phyloP scores from a whole-genome alignment of 345 rosid species.

The Salix exigua region DNA sequence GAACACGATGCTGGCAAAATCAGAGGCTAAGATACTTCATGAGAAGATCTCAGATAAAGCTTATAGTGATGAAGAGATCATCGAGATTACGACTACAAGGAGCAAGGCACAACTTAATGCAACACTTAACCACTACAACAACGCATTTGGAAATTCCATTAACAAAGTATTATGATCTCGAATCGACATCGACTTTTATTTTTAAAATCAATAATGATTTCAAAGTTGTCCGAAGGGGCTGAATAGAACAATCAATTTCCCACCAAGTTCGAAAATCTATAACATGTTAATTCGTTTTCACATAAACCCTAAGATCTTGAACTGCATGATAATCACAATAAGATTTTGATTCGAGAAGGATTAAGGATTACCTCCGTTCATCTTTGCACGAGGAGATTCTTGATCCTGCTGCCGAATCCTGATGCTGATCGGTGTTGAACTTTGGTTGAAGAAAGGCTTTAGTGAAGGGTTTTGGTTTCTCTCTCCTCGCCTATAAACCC shows the following conservation, averaged over 20 bases:
- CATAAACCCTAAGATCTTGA: too few relatives aligned
- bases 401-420: too few relatives aligned
- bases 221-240: neutral
- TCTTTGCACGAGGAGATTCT: too few relatives aligned
- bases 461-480: too few relatives aligned
- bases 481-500: too few relatives aligned
- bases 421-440: too few relatives aligned
- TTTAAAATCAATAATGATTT: neutral
- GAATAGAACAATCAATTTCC: neutral
- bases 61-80: conserved; percentile 71
- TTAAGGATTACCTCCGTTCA: too few relatives aligned
- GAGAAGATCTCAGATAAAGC: conserved; percentile 69
- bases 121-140: conserved; percentile 71
- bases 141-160: conserved; percentile 58
- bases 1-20: conserved; percentile 57
- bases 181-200: neutral
- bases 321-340: too few relatives aligned
- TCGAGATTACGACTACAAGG: conserved; percentile 74
- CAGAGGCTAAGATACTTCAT: conserved; percentile 79
- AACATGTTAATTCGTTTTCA: too few relatives aligned
- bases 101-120: conserved; percentile 78
- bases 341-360: too few relatives aligned
- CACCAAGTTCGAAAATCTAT: neutral
- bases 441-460: too few relatives aligned
- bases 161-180: conserved; percentile 53